phyloP scores from a whole-genome alignment of 1,284 basidiomycete genomes.

The Rhodotorula sp. region DNA sequence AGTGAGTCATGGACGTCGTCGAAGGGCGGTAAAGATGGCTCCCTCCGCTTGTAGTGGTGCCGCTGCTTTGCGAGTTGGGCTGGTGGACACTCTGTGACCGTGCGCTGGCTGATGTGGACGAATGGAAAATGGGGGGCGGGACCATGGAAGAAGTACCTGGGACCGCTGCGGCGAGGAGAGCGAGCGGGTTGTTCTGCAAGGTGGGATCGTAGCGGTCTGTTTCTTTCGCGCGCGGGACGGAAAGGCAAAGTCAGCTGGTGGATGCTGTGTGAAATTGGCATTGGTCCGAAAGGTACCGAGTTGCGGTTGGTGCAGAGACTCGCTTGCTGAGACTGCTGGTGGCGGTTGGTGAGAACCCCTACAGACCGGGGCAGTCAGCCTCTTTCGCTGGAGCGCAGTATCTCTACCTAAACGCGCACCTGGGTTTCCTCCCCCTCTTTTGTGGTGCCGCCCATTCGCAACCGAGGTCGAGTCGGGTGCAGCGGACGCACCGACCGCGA shows the following conservation, averaged over 20 bases:
- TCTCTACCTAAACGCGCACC: background rate
- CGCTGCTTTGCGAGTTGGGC: background rate
- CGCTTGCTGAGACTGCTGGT: background rate
- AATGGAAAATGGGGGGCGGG: background rate
- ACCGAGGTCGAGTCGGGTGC: constrained; percentile 6
- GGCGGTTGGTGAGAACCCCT: background rate
- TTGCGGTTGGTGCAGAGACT: background rate
- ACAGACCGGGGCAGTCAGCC: background rate
- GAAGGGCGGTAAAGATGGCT: background rate
- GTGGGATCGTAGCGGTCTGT: background rate
- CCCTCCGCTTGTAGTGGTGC: background rate
- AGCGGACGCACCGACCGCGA: constrained; percentile 7
- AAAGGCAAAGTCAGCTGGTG: no score
- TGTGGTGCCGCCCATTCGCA: constrained; percentile 24
- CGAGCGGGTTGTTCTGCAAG: background rate
- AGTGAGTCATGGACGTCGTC: background rate
- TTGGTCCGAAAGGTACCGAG: background rate
- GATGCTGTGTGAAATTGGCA: no score
- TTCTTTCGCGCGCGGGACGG: background rate
- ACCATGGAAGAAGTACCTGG: background rate
- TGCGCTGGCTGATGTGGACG: background rate
- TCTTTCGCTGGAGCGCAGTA: no score
- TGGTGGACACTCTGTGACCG: background rate
- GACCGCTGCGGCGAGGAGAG: constrained; percentile 10
- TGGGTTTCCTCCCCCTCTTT: constrained; percentile 27